Percentiles rank a stretch among this genome's conserved stretches.
phyloP scores from a whole-genome alignment of 768 basidiomycete genomes.

The Boletus rubescentipes region DNA sequence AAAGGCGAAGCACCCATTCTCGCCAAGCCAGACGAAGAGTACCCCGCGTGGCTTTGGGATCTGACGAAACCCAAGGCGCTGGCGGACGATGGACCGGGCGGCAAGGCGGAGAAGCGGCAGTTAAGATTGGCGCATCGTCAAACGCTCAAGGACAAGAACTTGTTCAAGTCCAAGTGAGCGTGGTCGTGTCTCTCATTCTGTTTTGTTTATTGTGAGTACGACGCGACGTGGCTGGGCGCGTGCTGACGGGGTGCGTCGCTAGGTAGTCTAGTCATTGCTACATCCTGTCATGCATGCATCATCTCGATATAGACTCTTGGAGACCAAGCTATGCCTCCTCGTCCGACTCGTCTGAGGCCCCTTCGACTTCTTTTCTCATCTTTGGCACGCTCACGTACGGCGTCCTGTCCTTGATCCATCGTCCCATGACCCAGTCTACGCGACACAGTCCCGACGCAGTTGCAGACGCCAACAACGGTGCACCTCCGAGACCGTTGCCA shows the following conservation, averaged over 20 bases:
- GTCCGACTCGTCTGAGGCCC: constrained; percentile 36
- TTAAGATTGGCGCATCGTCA: constrained; percentile 63
- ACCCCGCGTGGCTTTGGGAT: constrained; percentile 90
- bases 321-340: constrained; percentile 20
- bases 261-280: neutral
- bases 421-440: constrained; percentile 77
- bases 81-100: constrained; percentile 73
- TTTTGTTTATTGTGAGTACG: neutral
- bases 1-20: constrained; percentile 79
- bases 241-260: neutral
- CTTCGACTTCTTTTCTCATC: constrained; percentile 58
- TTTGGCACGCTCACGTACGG: constrained; percentile 65
- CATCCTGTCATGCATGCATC: neutral
- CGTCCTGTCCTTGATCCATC: constrained; percentile 63
- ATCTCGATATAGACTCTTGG: no score
- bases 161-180: constrained; percentile 76
- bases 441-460: constrained; percentile 85
- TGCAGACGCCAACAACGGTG: constrained; percentile 68
- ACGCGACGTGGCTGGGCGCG: neutral
- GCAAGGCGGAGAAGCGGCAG: constrained; percentile 55
- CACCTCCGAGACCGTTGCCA: constrained; percentile 61
- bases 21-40: constrained; percentile 77
- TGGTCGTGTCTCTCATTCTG: no score
- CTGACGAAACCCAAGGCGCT: constrained; percentile 59
- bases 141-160: constrained; percentile 77